Evolutionary conservation across 805 yeast species (phyloP), one percentile per base, ranked within the genome.

Genomic region (Lachancea mirantina): DNA sequence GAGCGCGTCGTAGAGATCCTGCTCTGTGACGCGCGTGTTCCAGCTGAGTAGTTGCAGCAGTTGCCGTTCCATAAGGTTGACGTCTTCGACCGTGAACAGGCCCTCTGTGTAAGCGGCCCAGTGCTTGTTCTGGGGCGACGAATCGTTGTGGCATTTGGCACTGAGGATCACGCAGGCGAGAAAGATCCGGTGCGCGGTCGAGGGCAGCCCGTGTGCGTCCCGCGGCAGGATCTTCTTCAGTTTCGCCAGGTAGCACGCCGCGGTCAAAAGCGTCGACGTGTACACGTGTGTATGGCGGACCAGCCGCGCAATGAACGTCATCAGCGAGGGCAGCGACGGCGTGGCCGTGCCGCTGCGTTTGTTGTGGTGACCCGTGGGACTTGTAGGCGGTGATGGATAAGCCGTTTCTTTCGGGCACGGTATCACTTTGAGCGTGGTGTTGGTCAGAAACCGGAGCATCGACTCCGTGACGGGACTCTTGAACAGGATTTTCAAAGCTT

Each of bases 61-160:
- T 57, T 82, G 89, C 52, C 84, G 72, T 59, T 82, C 94, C 87
- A 82, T 82, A 40, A 80, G 63, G 55, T 80, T 81, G 43, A 82
- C 74, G 53, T 82, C 94, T 41, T 75, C 75, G 35, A 68, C 58
- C 28, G 67, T 62, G 59, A 82, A 80, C 25, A 82, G 64, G 2
- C 84, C 85, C 47, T 81, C 87, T 5, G 89, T 78, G 57, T 78
- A 78, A 45, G 69, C 72, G 24, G 84, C 76, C 94, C 94, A 82
- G 56, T 81, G 87, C 43, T 67, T 65, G 59, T 82, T 82, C 50
- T 78, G 76, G 40, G 89, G 87, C 8, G 84, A 75, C 5, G 81
- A 74, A 52, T 82, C 94, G 57, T 82, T 81, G 64, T 78, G 81
- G 58, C 66, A 76, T 55, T 82, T 82, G 28, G 85, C 73, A 11